Base-by-base conservation (phyloP, 1,139 yeast genomes). In the Yamadazyma siamensis region DNA sequence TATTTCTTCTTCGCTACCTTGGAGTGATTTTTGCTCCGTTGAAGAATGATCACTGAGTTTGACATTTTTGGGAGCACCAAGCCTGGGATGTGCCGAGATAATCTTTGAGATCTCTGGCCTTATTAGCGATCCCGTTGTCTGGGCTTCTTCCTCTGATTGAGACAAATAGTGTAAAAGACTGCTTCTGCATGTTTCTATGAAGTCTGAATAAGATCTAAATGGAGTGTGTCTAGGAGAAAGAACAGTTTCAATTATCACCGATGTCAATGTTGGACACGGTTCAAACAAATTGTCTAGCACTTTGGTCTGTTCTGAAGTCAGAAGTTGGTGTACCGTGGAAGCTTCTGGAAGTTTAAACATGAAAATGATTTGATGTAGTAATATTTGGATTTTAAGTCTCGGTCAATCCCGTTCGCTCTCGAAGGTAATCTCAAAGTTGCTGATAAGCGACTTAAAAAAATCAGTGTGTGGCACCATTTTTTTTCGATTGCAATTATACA, bases 31-130 rank as follows among this genome's bases (percentile, higher is more conserved):
- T 51, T 88, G 96, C 52, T 88, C 96, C 3, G 61, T 57, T 18
- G 69, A 61, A 2, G 95, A 83, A 47, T 83, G 91, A 4, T 57
- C 62, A 6, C 94, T 81, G 20, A 81, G 59, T 14, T 57, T 51
- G 15, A 57, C 67, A 28, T 63, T 41, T 10, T 59, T 53, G 23
- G 72, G 78, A 41, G 68, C 87, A 1, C 89, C 96, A 17, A 88
- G 65, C 35, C 96, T 65, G n/a, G 96, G 96, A 56, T 88, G 96
- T 0, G 96, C 95, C 1, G 86, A 79, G 13, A 88, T 73, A 34
- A 82, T 80, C 26, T 69, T 59, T 29, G 69, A 48, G 6, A 75
- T 52, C 14, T 56, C 50, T 1, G 61, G 59, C 23, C 67, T 54
- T 4, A 54, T 37, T n/a, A n/a, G n/a, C 1, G 47, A 40, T 3